Percentiles rank a stretch among this genome's conserved stretches.
Evolutionary conservation across 345 rosid species (phyloP).

Genomic region (Brassica juncea): DNA sequence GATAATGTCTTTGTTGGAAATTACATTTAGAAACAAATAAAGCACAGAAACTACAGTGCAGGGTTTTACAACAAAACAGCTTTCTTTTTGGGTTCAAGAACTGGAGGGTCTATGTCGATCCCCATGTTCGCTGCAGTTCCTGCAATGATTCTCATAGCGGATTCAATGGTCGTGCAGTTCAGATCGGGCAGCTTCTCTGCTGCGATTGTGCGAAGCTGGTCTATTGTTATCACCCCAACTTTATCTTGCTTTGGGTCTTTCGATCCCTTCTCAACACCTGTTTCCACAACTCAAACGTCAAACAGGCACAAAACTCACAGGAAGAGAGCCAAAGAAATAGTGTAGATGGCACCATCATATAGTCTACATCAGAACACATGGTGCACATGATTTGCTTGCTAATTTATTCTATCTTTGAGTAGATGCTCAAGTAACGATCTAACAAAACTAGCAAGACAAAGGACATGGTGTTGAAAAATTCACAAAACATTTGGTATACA

Average conservation of each 20-base stretch:
- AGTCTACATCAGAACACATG: neutral
- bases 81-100: conserved; percentile 79
- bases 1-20: conserved; percentile 8
- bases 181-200: conserved; percentile 82
- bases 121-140: conserved; percentile 98
- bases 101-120: conserved; percentile 78
- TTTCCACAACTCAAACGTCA: conserved; percentile 24
- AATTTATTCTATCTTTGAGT: neutral
- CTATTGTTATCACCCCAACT: conserved; percentile 70
- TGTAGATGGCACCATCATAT: neutral
- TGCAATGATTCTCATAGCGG: conserved; percentile 91
- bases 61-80: conserved; percentile 42
- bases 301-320: neutral
- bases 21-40: conserved; percentile 9
- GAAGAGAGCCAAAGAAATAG: neutral
- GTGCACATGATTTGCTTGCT: neutral
- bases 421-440: neutral
- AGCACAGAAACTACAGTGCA: neutral
- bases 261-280: conserved; percentile 86
- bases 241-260: conserved; percentile 72
- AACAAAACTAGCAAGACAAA: neutral
- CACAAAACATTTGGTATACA: neutral
- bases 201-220: conserved; percentile 51
- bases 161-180: conserved; percentile 73
- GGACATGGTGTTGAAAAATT: neutral